These are phyloP conservation scores for Cordyceps tenuipes DNA, from an alignment of 2,329 filamentous ascomycete genomes.

Conservation along the genomic window DNA sequence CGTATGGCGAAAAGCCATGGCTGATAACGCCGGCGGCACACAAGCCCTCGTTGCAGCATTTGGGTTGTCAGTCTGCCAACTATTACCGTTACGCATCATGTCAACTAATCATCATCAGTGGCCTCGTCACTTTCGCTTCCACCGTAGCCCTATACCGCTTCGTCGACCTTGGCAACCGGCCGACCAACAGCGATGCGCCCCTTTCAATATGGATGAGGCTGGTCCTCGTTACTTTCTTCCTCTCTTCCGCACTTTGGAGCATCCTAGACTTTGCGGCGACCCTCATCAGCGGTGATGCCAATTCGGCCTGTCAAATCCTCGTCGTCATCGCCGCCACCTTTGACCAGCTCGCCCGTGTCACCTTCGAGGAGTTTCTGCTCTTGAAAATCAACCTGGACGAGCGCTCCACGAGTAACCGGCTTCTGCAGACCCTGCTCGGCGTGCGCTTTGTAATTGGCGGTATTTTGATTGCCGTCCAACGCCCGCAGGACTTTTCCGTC, in stretches of 20 bases:
- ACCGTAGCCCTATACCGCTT: slow-evolving; percentile 38
- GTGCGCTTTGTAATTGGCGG: slow-evolving; percentile 44
- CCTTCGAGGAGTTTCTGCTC: slow-evolving; percentile 45
- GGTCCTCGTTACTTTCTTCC: slow-evolving; percentile 50
- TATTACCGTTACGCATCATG: background rate
- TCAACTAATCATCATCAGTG: slow-evolving; percentile 26
- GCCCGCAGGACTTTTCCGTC: slow-evolving; percentile 41
- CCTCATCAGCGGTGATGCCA: slow-evolving; percentile 27
- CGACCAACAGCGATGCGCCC: slow-evolving; percentile 30
- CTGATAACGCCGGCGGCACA: slow-evolving; percentile 32
- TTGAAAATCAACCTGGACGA: slow-evolving; percentile 39
- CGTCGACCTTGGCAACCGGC: slow-evolving; percentile 32
- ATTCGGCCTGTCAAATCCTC: slow-evolving; percentile 39
- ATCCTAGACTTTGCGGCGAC: slow-evolving; percentile 42
- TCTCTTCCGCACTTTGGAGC: slow-evolving; percentile 45
- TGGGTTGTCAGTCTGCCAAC: slow-evolving; percentile 37
- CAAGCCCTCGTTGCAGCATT: slow-evolving; percentile 47
- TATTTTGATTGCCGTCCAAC: slow-evolving; percentile 46
- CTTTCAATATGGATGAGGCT: slow-evolving; percentile 54
- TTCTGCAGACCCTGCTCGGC: slow-evolving; percentile 39
- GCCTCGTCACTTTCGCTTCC: slow-evolving; percentile 45
- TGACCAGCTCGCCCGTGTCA: slow-evolving; percentile 47
- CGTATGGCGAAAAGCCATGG: slow-evolving; percentile 30
- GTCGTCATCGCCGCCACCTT: slow-evolving; percentile 45
- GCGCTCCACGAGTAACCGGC: slow-evolving; percentile 28